A percentile compares a stretch with the other conserved stretches of the same genome.
Conservation (phyloP, 1,284 basidiomycete species). For the Earliella scabrosa region DNA sequence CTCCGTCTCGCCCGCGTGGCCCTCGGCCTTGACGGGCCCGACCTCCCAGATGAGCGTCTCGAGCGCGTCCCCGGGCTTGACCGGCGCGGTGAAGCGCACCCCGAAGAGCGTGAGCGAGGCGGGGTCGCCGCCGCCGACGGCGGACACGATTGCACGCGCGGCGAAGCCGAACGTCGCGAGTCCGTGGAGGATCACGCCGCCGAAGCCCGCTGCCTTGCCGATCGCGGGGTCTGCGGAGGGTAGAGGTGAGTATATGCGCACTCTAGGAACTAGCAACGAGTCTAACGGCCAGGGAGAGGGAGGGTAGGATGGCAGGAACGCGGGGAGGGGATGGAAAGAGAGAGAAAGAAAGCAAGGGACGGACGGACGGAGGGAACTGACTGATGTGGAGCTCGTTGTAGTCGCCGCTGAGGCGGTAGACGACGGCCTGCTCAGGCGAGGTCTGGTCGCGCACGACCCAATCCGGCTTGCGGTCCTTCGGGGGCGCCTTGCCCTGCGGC, state of each 20-base stretch:
- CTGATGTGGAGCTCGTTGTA: constrained; percentile 88
- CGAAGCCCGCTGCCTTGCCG: constrained; percentile 74
- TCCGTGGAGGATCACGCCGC: constrained; percentile 85
- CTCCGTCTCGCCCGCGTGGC: constrained; percentile 68
- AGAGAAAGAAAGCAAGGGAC: not conserved
- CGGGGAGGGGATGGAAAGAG: not conserved
- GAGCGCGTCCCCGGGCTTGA: constrained; percentile 78
- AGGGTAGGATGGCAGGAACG: no score
- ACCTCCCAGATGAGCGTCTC: constrained; percentile 83
- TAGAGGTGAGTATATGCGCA: not conserved
- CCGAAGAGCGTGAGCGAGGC: constrained; percentile 67
- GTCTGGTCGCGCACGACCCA: constrained; percentile 73
- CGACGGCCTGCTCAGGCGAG: constrained; percentile 72
- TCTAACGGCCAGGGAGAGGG: no score
- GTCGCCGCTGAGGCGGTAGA: constrained; percentile 83
- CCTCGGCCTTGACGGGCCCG: constrained; percentile 45
- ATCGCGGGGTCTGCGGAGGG: constrained; percentile 62
- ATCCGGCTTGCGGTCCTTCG: constrained; percentile 70
- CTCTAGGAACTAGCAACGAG: no score
- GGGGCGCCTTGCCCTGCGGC: constrained; percentile 68
- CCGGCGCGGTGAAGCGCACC: constrained; percentile 78
- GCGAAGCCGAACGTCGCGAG: constrained; percentile 78
- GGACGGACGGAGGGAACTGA: constrained; percentile 34
- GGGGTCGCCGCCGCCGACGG: constrained; percentile 62
- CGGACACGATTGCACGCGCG: constrained; percentile 71